Base-by-base conservation (phyloP, 768 basidiomycete genomes). In the Termitomyces sp. region DNA sequence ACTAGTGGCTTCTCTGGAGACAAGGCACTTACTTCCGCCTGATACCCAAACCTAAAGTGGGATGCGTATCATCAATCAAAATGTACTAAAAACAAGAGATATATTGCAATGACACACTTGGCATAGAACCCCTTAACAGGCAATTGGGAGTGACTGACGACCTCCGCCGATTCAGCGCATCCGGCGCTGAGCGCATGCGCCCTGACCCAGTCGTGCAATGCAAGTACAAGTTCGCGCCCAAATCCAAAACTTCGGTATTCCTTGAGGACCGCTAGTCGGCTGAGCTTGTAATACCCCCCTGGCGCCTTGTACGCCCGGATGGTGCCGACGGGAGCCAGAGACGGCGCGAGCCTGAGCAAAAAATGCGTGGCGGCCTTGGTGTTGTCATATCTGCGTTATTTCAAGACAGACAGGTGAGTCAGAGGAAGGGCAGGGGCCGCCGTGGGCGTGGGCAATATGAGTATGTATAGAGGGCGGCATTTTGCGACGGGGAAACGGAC, bases 101-200 rank as follows among this genome's bases (percentile, higher is more conserved):
- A 22, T 20, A 26, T 27, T n/a, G 8, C 9, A 12, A 13, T 34
- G 42, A 74, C 84, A 72, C 72, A 93, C 92, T 81, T 89, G 69
- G 81, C 78, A 69, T 94, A 94, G 71, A 93, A 93, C 7, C 74
- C 79, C 67, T 82, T 86, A 55, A 82, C 88, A 45, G 78, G 79
- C 22, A 93, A 73, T 71, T 93, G 91, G 10, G 91, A 89, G 71
- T 93, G 88, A 52, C 72, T 69, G 52, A 86, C 74, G 56, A 91
- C 76, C 62, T 75, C 73, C 57, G 69, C 74, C 48, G 69, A 65
- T 44, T 71, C 66, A 63, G 57, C 46, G 40, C 53, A 55, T 49
- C 65, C 68, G 33, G 47, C 54, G 32, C 64, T 58, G 36, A 60
- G 63, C 30, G 79, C 81, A 63, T 87, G 78, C 52, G 71, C 66